Evolutionary conservation across 495 filamentous ascomycete genomes (phyloP).

Genomic region (Xylaria scruposa): DNA sequence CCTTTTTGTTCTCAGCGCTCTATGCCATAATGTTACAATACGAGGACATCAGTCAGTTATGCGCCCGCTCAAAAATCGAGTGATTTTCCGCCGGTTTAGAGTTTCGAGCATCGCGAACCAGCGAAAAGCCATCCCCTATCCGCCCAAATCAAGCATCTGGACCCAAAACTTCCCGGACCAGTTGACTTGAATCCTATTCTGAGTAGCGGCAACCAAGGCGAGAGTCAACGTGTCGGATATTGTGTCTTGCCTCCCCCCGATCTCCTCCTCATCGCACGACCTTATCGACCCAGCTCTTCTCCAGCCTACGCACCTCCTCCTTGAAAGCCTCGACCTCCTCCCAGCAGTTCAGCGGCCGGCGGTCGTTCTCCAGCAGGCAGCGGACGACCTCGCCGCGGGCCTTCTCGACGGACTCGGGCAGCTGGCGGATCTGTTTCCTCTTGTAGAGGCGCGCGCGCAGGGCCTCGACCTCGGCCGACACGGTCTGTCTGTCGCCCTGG

Average conservation of each 20-base stretch:
- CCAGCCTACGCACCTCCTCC: constrained; percentile 81
- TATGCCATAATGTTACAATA: constrained; percentile 38
- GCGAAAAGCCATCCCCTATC: background rate
- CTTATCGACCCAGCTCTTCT: constrained; percentile 85
- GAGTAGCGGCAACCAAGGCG: background rate
- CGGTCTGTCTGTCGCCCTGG: constrained; percentile 43
- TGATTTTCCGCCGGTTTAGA: background rate
- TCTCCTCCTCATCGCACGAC: constrained; percentile 60
- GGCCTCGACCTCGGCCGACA: constrained; percentile 72
- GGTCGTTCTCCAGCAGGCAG: constrained; percentile 85
- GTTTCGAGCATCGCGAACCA: background rate
- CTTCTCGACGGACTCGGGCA: constrained; percentile 67
- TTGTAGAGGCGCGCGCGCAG: constrained; percentile 76
- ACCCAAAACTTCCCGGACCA: background rate
- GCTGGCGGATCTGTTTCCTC: constrained; percentile 71
- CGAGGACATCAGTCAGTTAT: constrained; percentile 36
- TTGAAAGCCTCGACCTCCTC: constrained; percentile 91
- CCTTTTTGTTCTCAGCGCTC: constrained; percentile 30
- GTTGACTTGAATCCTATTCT: background rate
- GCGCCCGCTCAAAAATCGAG: constrained; percentile 15
- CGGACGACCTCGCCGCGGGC: constrained; percentile 79
- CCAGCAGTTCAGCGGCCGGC: constrained; percentile 94
- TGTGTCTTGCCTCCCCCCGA: background rate
- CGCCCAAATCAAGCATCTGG: background rate
- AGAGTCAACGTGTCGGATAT: background rate